These are phyloP conservation scores for Fusarium fracticaudum DNA, from an alignment of 2,329 filamentous ascomycete species.

Conservation along the genomic window DNA sequence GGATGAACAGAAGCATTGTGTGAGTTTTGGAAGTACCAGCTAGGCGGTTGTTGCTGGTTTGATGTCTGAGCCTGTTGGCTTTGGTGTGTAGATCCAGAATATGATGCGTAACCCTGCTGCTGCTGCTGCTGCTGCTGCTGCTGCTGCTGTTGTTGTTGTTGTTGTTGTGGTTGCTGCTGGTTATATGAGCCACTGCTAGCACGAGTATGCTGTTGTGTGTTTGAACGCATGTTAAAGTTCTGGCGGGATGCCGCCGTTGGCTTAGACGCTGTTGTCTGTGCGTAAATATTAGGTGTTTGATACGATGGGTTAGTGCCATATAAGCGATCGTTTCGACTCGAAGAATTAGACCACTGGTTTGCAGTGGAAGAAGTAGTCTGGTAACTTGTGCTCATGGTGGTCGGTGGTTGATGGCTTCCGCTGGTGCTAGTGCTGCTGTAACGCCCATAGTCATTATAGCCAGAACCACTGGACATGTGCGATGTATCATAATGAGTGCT, in stretches of 20 bases:
- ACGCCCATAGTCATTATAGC: slow-evolving; percentile 36
- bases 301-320: slow-evolving; percentile 29
- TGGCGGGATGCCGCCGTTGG: slow-evolving; percentile 24
- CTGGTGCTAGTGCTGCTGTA: slow-evolving; percentile 15
- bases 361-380: slow-evolving; percentile 27
- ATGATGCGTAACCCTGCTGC: slow-evolving; percentile 25
- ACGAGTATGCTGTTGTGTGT: slow-evolving; percentile 19
- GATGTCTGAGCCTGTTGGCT: slow-evolving; percentile 30
- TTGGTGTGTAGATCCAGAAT: slow-evolving; percentile 30
- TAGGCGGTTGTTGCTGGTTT: slow-evolving; percentile 28
- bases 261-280: slow-evolving; percentile 23
- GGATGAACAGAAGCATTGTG: slow-evolving; percentile 28
- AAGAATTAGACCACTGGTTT: slow-evolving; percentile 40
- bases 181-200: slow-evolving; percentile 18
- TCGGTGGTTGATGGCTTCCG: slow-evolving; percentile 15
- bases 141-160: background rate
- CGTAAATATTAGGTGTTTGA: slow-evolving; percentile 20
- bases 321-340: slow-evolving; percentile 20
- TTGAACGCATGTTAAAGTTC: slow-evolving; percentile 36
- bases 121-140: slow-evolving; percentile 8
- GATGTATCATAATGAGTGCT: slow-evolving; percentile 16
- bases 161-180: slow-evolving; percentile 25
- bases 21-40: slow-evolving; percentile 44
- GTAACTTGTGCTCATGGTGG: slow-evolving; percentile 35
- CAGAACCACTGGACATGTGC: slow-evolving; percentile 14